Percentiles rank a stretch among this genome's conserved stretches.
Evolutionary conservation across 2,329 filamentous ascomycete species (phyloP).

Genomic region (Colletotrichum brevisporum): DNA sequence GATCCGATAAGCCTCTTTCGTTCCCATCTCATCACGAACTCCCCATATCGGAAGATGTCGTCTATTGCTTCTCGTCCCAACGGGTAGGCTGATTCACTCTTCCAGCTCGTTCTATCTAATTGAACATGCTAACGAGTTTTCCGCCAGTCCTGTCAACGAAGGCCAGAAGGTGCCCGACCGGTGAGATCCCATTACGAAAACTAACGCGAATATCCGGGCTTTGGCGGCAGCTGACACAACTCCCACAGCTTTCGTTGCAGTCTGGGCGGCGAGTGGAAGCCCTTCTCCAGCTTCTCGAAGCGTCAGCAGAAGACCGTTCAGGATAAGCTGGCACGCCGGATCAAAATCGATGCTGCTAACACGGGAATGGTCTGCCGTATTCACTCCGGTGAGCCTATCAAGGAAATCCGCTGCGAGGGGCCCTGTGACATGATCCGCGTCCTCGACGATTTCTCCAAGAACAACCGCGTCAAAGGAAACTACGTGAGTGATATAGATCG

Average conservation of each 20-base stretch:
- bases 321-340: constrained; percentile 33
- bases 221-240: constrained; percentile 14
- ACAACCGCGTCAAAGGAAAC: constrained; percentile 46
- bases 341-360: constrained; percentile 46
- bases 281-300: constrained; percentile 49
- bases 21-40: background rate
- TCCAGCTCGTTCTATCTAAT: background rate
- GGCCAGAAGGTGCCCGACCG: constrained; percentile 26
- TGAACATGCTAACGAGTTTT: background rate
- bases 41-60: background rate
- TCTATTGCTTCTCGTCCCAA: constrained; percentile 8
- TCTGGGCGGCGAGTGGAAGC: constrained; percentile 54
- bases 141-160: constrained; percentile 2
- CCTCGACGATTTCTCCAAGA: constrained; percentile 49
- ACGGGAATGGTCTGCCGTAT: constrained; percentile 55
- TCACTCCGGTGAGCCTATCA: constrained; percentile 46
- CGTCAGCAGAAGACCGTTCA: constrained; percentile 49
- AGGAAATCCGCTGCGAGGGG: constrained; percentile 49
- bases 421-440: constrained; percentile 48
- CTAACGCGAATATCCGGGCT: background rate
- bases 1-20: background rate
- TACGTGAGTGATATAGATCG: constrained; percentile 45
- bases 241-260: constrained; percentile 51
- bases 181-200: constrained; percentile 1
- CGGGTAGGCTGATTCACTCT: constrained; percentile 12